Evolutionary conservation across 805 yeast species (phyloP).

Genomic region (Teunomyces gatunensis): DNA sequence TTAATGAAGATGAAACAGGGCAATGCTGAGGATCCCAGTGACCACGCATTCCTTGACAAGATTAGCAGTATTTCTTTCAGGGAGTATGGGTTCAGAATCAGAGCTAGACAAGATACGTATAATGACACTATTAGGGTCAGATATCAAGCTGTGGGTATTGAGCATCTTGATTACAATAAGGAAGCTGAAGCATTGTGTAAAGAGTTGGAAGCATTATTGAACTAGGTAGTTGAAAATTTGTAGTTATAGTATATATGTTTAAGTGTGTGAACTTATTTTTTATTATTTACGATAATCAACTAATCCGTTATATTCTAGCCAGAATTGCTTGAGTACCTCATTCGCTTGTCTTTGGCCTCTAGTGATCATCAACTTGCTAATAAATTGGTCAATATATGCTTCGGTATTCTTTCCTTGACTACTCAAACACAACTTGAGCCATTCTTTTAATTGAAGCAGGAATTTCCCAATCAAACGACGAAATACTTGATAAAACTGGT

Average conservation of each 20-base stretch:
- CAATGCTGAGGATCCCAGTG: constrained; percentile 33
- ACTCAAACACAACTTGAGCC: constrained; percentile 6
- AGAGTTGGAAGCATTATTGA: constrained; percentile 35
- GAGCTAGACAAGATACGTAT: constrained; percentile 81
- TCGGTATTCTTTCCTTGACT: not conserved
- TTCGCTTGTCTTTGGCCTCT: constrained; percentile 65
- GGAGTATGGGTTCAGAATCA: constrained; percentile 71
- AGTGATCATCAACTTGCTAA: constrained; percentile 57
- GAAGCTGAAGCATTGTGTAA: constrained; percentile 61
- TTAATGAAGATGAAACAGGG: constrained; percentile 40
- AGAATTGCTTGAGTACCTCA: constrained; percentile 57
- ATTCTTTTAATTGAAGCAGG: constrained; percentile 46
- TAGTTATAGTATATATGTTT: not conserved
- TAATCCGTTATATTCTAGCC: constrained; percentile 61
- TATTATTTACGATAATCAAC: constrained; percentile 32
- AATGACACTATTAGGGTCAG: constrained; percentile 76
- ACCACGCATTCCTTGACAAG: constrained; percentile 38
- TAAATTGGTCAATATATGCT: constrained; percentile 24
- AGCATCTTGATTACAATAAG: constrained; percentile 50
- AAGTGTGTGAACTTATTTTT: constrained; percentile 2
- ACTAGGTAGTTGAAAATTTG: constrained; percentile 11
- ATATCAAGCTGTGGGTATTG: constrained; percentile 59
- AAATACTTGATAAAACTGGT: constrained; percentile 52
- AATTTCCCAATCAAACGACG: constrained; percentile 46
- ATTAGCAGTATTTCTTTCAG: constrained; percentile 56